These are phyloP conservation scores for Chaetomiaceae sp. DNA, from an alignment of 2,329 filamentous ascomycete genomes.

Conservation along the genomic window DNA sequence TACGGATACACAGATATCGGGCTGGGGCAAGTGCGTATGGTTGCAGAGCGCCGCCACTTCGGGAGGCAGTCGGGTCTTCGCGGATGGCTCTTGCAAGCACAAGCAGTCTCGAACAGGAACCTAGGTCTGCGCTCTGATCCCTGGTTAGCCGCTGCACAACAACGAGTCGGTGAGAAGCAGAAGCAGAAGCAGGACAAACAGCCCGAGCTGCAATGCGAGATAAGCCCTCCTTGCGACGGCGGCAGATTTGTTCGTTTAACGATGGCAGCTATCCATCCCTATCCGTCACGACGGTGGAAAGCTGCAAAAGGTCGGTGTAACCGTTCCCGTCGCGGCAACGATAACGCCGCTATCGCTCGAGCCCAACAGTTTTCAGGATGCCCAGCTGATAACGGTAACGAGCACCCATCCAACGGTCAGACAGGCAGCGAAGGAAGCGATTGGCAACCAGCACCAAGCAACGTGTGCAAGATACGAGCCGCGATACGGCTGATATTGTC, in stretches of 20 bases:
- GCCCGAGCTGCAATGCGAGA: conserved; percentile 21
- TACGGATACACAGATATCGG: too few relatives aligned
- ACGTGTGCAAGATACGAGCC: conserved; percentile 9
- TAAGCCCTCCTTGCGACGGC: conserved; percentile 12
- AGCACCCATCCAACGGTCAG: too few relatives aligned
- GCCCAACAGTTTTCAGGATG: conserved; percentile 9
- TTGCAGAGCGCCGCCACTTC: too few relatives aligned
- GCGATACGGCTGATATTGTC: conserved; percentile 5
- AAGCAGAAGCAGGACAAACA: not conserved
- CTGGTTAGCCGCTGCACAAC: conserved; percentile 13
- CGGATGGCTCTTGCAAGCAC: not conserved
- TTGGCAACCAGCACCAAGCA: conserved; percentile 13
- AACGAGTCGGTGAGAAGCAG: conserved; percentile 18
- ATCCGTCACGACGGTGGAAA: not conserved
- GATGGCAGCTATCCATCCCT: too few relatives aligned
- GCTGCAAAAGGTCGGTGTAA: not conserved
- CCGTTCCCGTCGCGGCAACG: not conserved
- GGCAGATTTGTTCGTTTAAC: not conserved
- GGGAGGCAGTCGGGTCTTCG: not conserved
- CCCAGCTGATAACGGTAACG: conserved; percentile 21
- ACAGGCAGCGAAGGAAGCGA: conserved; percentile 13
- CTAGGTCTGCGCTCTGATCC: not conserved
- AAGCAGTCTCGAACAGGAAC: too few relatives aligned
- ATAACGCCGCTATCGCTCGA: not conserved
- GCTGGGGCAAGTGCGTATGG: too few relatives aligned